Evolutionary conservation across 2,329 filamentous ascomycete genomes (phyloP).

Genomic region (Ilyonectria mors-panacis): DNA sequence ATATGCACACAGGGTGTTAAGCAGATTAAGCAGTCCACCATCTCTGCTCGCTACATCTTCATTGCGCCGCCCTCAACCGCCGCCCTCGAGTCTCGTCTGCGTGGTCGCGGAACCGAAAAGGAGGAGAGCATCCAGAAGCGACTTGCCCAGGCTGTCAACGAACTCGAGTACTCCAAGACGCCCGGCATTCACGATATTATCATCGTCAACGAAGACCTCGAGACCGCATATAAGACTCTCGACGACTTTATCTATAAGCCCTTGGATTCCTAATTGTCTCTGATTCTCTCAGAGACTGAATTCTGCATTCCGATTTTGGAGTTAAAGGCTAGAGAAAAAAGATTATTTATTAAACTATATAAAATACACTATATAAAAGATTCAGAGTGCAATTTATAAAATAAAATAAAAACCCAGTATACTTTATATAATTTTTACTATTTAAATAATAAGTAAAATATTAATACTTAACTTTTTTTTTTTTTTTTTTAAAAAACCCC

Average conservation of each 20-base stretch:
- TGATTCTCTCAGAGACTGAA: no score
- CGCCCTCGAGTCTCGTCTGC: constrained; percentile 80
- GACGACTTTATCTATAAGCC: constrained; percentile 62
- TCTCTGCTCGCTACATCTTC: constrained; percentile 87
- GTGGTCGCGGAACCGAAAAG: constrained; percentile 82
- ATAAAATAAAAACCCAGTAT: no score
- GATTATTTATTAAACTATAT: no score
- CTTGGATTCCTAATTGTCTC: constrained; percentile 7
- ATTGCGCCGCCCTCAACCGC: constrained; percentile 84
- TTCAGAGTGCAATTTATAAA: no score
- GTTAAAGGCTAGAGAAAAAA: no score
- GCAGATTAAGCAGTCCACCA: constrained; percentile 84
- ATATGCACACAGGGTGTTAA: constrained; percentile 96
- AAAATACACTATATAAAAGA: no score
- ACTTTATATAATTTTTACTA: no score
- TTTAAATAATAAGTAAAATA: no score
- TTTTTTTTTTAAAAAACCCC: no score
- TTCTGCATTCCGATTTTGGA: no score
- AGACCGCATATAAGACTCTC: constrained; percentile 66
- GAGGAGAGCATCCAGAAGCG: constrained; percentile 81
- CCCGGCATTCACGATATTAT: constrained; percentile 64
- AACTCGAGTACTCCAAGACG: constrained; percentile 80
- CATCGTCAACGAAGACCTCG: constrained; percentile 61
- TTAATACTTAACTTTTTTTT: no score
- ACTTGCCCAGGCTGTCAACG: constrained; percentile 78